Base-by-base conservation (phyloP, 1,139 yeast species). In the Candida sanyaensis region DNA sequence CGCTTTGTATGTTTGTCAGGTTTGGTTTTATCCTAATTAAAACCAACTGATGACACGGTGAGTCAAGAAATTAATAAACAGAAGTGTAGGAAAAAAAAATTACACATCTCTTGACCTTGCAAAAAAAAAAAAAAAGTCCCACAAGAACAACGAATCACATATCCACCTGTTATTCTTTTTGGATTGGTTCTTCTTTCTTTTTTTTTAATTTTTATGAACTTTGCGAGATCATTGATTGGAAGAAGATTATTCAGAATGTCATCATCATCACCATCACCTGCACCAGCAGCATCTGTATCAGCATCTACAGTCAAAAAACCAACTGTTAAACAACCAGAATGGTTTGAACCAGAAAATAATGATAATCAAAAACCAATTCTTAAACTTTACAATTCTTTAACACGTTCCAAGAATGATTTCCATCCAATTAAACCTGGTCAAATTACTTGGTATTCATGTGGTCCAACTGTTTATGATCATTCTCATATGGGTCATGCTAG, bases 401-500 rank as follows among this genome's bases (percentile, higher is more conserved):
- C 98, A 9, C 79, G 96, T 56, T 67, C 83, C 36, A 93, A 93
- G 63, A 88, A 83, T 36, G 88, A 77, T 46, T 92, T 93, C 59
- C 66, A 82, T 21, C 93, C 98, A 3, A 67, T 75, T 49, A 71
- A 75, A 43, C 75, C 77, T 1, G 80, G 82, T 51, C 82, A 80
- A 51, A 86, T 93, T 45, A 80, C 92, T 3, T 93, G 99, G 99
- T 93, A 93, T 71, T 88, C 92, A 48, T 93, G 99, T 77, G 99
- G 99, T 5, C 99, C 99, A 10, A 93, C 99, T 0, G 98, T 93
- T n/a, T 93, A 93, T 62, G 97, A 93, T 66, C 85, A 95, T 40
- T 83, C 95, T 45, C 99, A 93, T 64, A 90, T 93, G 97, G 99
- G 99, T n/a, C 99, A 95, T 68, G 99, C 99, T 21, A 78, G 99